Evolutionary conservation across 176 grass and related monocot species (phyloP).

Genomic region (Eremochloa ophiuroides): DNA sequence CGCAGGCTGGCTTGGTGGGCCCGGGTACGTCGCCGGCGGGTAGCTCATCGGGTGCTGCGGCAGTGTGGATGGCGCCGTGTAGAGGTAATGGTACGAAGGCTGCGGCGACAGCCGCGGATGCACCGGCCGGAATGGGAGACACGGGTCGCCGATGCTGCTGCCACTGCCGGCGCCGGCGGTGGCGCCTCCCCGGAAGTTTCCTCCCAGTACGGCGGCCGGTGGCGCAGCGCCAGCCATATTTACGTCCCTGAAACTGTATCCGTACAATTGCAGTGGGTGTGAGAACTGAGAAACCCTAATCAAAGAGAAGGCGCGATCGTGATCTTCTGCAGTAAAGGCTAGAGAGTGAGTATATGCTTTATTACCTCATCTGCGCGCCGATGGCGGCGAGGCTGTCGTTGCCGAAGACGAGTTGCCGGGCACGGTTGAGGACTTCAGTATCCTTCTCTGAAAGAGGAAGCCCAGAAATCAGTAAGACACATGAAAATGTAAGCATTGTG

Average conservation of each 20-base stretch:
- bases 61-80: conserved; percentile 42
- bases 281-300: conserved; percentile 54
- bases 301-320: neutral
- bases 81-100: conserved; percentile 51
- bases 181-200: conserved; percentile 35
- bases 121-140: conserved; percentile 46
- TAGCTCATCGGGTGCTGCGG: conserved; percentile 54
- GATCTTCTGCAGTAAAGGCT: neutral
- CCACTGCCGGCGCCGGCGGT: neutral
- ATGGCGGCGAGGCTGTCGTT: conserved; percentile 61
- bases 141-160: conserved; percentile 34
- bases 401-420: conserved; percentile 94
- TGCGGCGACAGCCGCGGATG: conserved; percentile 48
- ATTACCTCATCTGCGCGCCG: conserved; percentile 66
- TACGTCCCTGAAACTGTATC: conserved; percentile 71
- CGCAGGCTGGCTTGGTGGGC: conserved; percentile 28
- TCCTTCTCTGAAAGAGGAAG: conserved; percentile 73
- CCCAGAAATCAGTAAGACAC: neutral
- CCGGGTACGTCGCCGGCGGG: conserved; percentile 51
- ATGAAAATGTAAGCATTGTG: conserved; percentile 2
- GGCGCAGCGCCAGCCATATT: conserved; percentile 40
- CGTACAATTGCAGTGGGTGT: neutral
- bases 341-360: neutral
- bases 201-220: conserved; percentile 32
- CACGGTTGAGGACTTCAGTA: conserved; percentile 93